These are phyloP conservation scores for Rhododendron williamsianum DNA, from an alignment of 148 eudicot species.

Conservation along the genomic window DNA sequence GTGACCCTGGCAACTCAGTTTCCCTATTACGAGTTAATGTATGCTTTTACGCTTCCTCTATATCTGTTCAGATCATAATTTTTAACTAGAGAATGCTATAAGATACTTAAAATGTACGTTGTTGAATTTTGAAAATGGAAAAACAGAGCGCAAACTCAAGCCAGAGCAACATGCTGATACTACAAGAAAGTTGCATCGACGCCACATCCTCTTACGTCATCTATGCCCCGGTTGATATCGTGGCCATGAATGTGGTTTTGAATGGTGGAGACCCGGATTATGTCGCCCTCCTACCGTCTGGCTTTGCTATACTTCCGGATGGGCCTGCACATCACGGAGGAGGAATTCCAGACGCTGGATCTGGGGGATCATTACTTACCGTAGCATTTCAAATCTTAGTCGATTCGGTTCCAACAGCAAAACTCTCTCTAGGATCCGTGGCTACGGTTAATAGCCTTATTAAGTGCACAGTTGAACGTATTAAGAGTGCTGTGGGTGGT, in stretches of 20 bases:
- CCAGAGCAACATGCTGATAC: constrained; percentile 98
- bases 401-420: constrained; percentile 96
- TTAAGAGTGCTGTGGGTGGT: constrained; percentile 67
- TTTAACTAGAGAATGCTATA: background rate
- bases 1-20: constrained; percentile 69
- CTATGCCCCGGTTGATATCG: constrained; percentile 92
- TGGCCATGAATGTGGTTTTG: constrained; percentile 91
- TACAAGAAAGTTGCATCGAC: constrained; percentile 93
- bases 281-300: constrained; percentile 90
- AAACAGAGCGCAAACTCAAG: constrained; percentile 89
- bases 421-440: constrained; percentile 89
- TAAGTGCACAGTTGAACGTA: constrained; percentile 96
- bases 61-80: background rate
- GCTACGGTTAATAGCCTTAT: constrained; percentile 94
- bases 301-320: constrained; percentile 94
- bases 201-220: constrained; percentile 90
- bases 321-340: constrained; percentile 45
- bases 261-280: constrained; percentile 96
- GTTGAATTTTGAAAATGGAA: background rate
- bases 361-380: constrained; percentile 79
- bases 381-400: constrained; percentile 95
- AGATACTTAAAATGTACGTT: background rate
- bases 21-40: constrained; percentile 82
- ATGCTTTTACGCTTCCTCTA: constrained; percentile 19
- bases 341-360: constrained; percentile 44